phyloP scores from a whole-genome alignment of 73 alveolate genomes.

The Paramecium sexaurelia region DNA sequence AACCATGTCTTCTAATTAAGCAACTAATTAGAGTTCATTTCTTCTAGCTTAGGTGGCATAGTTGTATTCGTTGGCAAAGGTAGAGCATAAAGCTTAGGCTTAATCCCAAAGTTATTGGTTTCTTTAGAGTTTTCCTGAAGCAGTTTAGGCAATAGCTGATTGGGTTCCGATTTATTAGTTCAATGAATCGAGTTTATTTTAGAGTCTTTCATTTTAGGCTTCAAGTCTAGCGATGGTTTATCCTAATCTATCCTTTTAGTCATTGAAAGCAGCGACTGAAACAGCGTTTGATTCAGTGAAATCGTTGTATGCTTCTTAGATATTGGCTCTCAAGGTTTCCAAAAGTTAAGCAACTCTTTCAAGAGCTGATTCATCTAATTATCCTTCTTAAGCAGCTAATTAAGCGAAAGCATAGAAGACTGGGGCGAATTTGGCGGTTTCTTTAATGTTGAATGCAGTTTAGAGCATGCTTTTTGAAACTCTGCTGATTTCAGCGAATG shows the following conservation, averaged over 20 bases:
- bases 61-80: conserved; percentile 56
- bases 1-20: conserved; percentile 51
- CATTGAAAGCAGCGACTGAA: conserved; percentile 58
- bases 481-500: conserved; percentile 40
- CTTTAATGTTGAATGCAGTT: conserved; percentile 48
- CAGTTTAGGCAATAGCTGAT: conserved; percentile 56
- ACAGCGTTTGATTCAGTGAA: conserved; percentile 41
- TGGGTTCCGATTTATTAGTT: conserved; percentile 54
- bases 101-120: conserved; percentile 57
- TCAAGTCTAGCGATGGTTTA: conserved; percentile 21
- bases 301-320: conserved; percentile 49
- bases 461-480: conserved; percentile 44
- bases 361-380: conserved; percentile 50
- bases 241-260: conserved; percentile 43
- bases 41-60: conserved; percentile 55
- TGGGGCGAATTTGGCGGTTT: conserved; percentile 34
- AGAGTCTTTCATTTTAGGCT: conserved; percentile 32
- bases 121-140: conserved; percentile 60
- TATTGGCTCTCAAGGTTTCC: conserved; percentile 15
- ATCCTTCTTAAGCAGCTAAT: conserved; percentile 51
- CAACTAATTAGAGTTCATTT: conserved; percentile 52
- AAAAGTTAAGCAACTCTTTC: conserved; percentile 59
- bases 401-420: conserved; percentile 40
- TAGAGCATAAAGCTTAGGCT: conserved; percentile 52
- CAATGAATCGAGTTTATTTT: conserved; percentile 24